Evolutionary conservation across 768 basidiomycete genomes (phyloP).

Genomic region (Trametes elegans): DNA sequence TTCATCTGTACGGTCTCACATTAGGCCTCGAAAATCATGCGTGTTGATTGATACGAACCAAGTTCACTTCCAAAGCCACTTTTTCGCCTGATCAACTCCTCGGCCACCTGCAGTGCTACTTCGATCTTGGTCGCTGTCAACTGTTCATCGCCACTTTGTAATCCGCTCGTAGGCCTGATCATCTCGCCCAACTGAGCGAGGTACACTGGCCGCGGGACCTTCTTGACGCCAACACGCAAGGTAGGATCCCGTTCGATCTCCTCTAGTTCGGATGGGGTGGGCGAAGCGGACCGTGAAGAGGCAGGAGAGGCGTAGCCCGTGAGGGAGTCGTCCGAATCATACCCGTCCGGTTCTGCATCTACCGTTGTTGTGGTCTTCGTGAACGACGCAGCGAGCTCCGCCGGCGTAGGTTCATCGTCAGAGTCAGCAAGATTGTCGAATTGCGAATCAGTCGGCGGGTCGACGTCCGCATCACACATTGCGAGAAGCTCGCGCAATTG

Average conservation of each 20-base stretch:
- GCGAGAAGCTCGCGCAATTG: constrained; percentile 52
- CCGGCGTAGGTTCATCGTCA: not conserved
- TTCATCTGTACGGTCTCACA: constrained; percentile 57
- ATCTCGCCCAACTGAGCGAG: constrained; percentile 80
- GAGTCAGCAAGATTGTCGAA: constrained; percentile 12
- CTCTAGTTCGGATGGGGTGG: constrained; percentile 75
- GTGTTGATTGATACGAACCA: constrained; percentile 40
- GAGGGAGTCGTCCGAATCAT: constrained; percentile 81
- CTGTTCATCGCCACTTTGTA: constrained; percentile 51
- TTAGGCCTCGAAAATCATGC: not conserved
- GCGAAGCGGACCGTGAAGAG: constrained; percentile 73
- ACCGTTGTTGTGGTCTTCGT: constrained; percentile 23
- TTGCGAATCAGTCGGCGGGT: constrained; percentile 20
- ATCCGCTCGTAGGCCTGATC: constrained; percentile 58
- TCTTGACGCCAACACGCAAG: constrained; percentile 65
- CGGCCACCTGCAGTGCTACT: constrained; percentile 76
- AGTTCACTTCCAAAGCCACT: constrained; percentile 84
- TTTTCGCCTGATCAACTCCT: constrained; percentile 83
- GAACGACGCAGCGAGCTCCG: not conserved
- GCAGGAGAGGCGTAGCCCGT: constrained; percentile 73
- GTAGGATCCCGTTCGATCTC: constrained; percentile 88
- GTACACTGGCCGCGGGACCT: constrained; percentile 83
- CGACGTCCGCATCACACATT: constrained; percentile 51
- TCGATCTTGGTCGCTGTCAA: constrained; percentile 76
- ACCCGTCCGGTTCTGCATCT: constrained; percentile 30